phyloP scores from a whole-genome alignment of 345 rosid genomes.

The Eucalyptus urophylla region DNA sequence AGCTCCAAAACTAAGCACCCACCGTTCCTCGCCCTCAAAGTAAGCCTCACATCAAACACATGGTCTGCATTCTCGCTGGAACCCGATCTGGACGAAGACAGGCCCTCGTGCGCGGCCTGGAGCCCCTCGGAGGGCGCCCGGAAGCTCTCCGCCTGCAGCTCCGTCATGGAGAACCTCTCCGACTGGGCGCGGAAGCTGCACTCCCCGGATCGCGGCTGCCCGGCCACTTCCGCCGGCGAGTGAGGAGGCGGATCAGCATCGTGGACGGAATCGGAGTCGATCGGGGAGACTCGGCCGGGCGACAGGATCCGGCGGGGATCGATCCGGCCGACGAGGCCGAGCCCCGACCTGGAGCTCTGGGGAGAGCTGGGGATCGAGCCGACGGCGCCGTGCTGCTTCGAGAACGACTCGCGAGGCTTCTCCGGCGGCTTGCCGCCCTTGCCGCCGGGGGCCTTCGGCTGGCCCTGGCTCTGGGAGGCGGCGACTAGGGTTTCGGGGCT shows the following conservation, averaged over 20 bases:
- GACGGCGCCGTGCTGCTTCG: conserved; percentile 15
- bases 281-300: conserved; percentile 92
- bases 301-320: conserved; percentile 91
- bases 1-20: conserved; percentile 60
- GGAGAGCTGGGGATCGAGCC: conserved; percentile 57
- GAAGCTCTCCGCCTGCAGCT: conserved; percentile 24
- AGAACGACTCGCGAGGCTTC: conserved; percentile 11
- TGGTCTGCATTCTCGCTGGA: conserved; percentile 4
- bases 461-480: background rate
- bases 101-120: conserved; percentile 1
- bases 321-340: conserved; percentile 60
- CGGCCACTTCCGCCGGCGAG: background rate
- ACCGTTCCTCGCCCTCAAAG: conserved; percentile 58
- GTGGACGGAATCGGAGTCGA: conserved; percentile 44
- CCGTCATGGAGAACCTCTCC: conserved; percentile 8
- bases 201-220: conserved; percentile 16
- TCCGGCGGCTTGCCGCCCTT: background rate
- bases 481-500: conserved; percentile 51
- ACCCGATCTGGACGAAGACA: conserved; percentile 2
- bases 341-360: conserved; percentile 53
- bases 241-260: conserved; percentile 9
- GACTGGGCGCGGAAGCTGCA: conserved; percentile 18
- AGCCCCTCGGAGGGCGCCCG: conserved; percentile 23
- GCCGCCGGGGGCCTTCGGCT: background rate
- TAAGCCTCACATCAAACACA: conserved; percentile 57